Percentiles rank a stretch among this genome's conserved stretches.
Evolutionary conservation across 202 grass and related monocot species (phyloP).

Genomic region (Elaeis oleifera): DNA sequence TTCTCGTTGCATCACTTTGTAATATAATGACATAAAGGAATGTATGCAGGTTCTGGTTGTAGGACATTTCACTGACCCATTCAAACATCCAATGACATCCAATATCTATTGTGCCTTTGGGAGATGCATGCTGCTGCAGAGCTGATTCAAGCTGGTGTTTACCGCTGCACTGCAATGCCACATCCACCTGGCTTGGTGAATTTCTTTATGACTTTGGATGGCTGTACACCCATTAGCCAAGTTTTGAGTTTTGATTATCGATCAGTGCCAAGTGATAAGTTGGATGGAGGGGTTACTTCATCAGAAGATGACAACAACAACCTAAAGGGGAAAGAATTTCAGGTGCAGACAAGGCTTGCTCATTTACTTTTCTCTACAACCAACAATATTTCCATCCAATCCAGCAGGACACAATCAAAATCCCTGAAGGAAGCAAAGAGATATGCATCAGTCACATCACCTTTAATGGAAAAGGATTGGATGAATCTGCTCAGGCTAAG

Average conservation of each 20-base stretch:
- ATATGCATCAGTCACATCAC: slow-evolving; percentile 52
- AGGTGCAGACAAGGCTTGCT: slow-evolving; percentile 64
- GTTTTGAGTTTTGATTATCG: slow-evolving; percentile 66
- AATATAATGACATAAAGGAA: not conserved
- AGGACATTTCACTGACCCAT: slow-evolving; percentile 49
- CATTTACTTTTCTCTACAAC: slow-evolving; percentile 55
- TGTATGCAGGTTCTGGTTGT: slow-evolving; percentile 64
- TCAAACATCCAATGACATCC: slow-evolving; percentile 39
- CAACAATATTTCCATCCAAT: slow-evolving; percentile 24
- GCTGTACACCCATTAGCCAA: slow-evolving; percentile 63
- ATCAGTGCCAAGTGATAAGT: slow-evolving; percentile 22
- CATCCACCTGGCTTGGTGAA: slow-evolving; percentile 54
- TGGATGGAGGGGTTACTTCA: slow-evolving; percentile 13
- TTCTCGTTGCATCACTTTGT: slow-evolving; percentile 1
- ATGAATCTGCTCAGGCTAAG: slow-evolving; percentile 40
- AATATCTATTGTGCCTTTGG: slow-evolving; percentile 59
- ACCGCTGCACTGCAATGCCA: slow-evolving; percentile 43
- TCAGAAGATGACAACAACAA: slow-evolving; percentile 34
- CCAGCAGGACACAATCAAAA: slow-evolving; percentile 44
- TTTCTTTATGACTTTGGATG: slow-evolving; percentile 73
- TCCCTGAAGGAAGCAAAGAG: slow-evolving; percentile 45
- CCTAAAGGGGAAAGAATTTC: slow-evolving; percentile 28
- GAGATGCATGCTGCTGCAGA: slow-evolving; percentile 40
- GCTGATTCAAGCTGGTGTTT: slow-evolving; percentile 66
- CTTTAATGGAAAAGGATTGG: slow-evolving; percentile 73